These are phyloP conservation scores for Camellia lanceoleosa DNA, from an alignment of 148 eudicot species.

Conservation along the genomic window DNA sequence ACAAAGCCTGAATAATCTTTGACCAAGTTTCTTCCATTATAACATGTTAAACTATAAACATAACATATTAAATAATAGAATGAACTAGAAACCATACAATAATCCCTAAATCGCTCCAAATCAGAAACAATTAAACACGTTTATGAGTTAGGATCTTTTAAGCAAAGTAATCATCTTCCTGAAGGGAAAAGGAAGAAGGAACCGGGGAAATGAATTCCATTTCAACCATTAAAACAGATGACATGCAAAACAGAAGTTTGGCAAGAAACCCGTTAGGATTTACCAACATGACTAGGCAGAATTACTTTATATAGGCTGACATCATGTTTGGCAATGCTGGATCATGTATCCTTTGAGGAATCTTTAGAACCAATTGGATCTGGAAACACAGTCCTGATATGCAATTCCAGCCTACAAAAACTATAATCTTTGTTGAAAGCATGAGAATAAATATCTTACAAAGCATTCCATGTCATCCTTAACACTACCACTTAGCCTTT, in stretches of 20 bases:
- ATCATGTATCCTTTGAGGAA: no score
- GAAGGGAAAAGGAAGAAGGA: not conserved
- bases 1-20: constrained; percentile 15
- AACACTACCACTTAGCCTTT: no score
- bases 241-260: not conserved
- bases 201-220: not conserved
- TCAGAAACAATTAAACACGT: not conserved
- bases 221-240: not conserved
- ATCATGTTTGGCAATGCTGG: no score
- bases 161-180: not conserved
- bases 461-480: no score
- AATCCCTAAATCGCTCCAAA: not conserved
- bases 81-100: not conserved
- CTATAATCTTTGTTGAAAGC: no score
- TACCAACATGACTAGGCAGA: not conserved
- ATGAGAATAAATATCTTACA: no score
- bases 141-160: not conserved
- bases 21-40: not conserved
- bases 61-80: not conserved
- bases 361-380: no score
- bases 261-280: not conserved
- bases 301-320: no score
- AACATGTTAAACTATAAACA: not conserved
- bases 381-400: no score
- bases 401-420: no score